These are phyloP conservation scores for Orbilia javanica DNA, from an alignment of 2,329 filamentous ascomycete species.

Conservation along the genomic window DNA sequence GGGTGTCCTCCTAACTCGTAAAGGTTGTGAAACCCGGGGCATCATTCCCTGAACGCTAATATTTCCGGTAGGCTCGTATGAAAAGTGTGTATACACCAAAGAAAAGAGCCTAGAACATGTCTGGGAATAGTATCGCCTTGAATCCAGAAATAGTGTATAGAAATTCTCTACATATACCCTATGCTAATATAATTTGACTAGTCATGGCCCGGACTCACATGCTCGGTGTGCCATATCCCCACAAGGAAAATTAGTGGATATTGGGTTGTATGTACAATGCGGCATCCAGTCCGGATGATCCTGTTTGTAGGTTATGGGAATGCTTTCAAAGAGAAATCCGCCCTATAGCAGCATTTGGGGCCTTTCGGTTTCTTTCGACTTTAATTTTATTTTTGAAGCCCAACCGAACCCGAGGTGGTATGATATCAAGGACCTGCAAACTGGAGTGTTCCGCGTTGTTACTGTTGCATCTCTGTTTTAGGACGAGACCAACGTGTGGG, in stretches of 20 bases:
- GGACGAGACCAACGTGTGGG: not conserved
- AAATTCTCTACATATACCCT: no score
- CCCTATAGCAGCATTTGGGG: no score
- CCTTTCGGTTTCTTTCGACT: not conserved
- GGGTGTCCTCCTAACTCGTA: not conserved
- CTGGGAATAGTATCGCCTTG: not conserved
- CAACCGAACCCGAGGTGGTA: not conserved
- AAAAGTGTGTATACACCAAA: no score
- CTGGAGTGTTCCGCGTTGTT: not conserved
- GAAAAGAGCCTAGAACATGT: not conserved
- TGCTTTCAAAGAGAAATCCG: not conserved
- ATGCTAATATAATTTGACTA: no score
- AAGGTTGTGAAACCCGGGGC: not conserved
- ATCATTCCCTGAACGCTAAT: not conserved
- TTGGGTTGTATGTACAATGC: no score
- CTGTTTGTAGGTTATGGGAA: not conserved
- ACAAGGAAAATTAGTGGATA: not conserved
- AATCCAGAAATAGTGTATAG: not conserved
- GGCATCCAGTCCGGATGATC: no score
- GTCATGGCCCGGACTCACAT: not conserved
- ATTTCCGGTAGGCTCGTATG: not conserved
- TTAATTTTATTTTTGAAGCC: not conserved
- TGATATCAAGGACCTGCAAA: not conserved
- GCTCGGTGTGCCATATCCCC: not conserved
- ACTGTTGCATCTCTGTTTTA: conserved; percentile 1